phyloP scores from a whole-genome alignment of 768 basidiomycete genomes.

The Flagelloscypha sp. region DNA sequence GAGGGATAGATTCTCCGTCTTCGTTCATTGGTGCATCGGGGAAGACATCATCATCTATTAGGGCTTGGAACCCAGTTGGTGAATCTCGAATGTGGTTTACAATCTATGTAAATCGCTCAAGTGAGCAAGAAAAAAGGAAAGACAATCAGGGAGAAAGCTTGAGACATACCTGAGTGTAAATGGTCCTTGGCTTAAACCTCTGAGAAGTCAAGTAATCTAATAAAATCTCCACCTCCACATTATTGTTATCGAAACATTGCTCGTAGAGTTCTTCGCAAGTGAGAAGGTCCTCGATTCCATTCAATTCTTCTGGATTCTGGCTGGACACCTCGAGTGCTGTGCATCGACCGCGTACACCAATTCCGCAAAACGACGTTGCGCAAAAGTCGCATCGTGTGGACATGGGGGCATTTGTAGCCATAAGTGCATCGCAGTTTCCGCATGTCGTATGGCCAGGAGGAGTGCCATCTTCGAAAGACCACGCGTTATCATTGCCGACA shows the following conservation, averaged over 20 bases:
- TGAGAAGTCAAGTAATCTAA: conserved; percentile 68
- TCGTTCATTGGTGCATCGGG: conserved; percentile 53
- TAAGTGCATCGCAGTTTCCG: conserved; percentile 75
- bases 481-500: conserved; percentile 63
- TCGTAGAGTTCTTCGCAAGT: conserved; percentile 74
- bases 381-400: conserved; percentile 84
- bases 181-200: conserved; percentile 54
- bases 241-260: conserved; percentile 69
- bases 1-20: conserved; percentile 49
- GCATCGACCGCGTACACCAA: conserved; percentile 70
- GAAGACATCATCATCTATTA: conserved; percentile 67
- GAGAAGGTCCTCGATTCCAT: conserved; percentile 66
- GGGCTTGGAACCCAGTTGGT: conserved; percentile 53
- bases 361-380: conserved; percentile 74
- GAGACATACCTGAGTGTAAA: conserved; percentile 63
- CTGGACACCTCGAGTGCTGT: conserved; percentile 43
- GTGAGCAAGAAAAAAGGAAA: background rate
- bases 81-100: conserved; percentile 50
- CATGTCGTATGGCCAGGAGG: conserved; percentile 78
- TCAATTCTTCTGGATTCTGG: conserved; percentile 65
- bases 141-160: conserved; percentile 1
- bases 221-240: conserved; percentile 76
- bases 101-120: conserved; percentile 35
- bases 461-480: conserved; percentile 67
- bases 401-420: conserved; percentile 62